Conservation (phyloP, 1,284 basidiomycete species). For the Fomitopsis betulina region DNA sequence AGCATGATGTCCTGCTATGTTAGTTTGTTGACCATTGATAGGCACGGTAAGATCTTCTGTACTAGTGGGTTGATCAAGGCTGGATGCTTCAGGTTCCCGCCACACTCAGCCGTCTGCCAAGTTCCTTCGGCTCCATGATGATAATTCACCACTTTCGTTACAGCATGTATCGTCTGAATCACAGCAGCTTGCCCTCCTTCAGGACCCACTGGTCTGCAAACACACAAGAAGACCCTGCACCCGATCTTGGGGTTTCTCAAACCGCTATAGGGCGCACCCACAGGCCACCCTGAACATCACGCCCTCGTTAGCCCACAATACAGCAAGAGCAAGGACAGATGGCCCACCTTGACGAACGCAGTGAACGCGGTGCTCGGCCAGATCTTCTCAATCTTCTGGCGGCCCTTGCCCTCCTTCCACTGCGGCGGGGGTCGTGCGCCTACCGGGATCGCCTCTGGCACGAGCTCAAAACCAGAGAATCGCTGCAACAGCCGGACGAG, state of each 20-base stretch:
- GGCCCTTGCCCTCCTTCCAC: conserved; percentile 44
- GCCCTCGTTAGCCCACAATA: background rate
- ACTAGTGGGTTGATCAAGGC: no score
- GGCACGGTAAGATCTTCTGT: no score
- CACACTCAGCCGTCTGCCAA: no score
- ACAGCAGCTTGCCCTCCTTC: background rate
- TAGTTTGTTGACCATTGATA: no score
- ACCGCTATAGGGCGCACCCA: background rate
- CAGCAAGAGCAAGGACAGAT: background rate
- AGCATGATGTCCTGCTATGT: background rate
- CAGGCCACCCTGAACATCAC: background rate
- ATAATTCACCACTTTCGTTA: no score
- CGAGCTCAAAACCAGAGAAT: conserved; percentile 53
- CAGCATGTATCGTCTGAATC: no score
- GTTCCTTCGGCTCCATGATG: no score
- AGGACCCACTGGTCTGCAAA: no score
- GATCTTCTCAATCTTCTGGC: conserved; percentile 6
- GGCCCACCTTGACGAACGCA: conserved; percentile 5
- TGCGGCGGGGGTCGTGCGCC: conserved; percentile 50
- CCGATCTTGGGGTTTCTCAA: background rate
- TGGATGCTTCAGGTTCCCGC: no score
- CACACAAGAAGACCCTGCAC: no score
- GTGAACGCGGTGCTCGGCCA: conserved; percentile 9
- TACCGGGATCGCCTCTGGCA: conserved; percentile 50
- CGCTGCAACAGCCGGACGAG: conserved; percentile 46